Base-by-base conservation (phyloP, 257 asterid genomes). In the Forsythia viridissima region DNA sequence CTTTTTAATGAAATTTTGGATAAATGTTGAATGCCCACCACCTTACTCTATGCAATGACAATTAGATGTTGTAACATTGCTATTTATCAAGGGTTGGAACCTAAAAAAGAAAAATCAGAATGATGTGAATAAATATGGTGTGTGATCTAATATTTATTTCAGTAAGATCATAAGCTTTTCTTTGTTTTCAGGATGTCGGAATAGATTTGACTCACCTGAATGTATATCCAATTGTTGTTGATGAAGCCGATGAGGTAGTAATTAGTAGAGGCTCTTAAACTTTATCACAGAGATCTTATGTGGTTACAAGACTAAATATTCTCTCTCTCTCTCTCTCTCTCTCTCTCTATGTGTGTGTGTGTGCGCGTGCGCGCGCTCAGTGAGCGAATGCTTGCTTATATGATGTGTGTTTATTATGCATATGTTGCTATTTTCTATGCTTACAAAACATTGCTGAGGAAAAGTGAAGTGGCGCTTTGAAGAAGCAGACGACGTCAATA, bases 151-250 rank as follows among this genome's bases (percentile, higher is more conserved):
- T 82, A 43, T 75, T 72, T 6, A 73, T 70, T 75, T 76, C 52
- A 24, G 42, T 63, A 65, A 68, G 72, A 78, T 76, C 55, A 59
- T 51, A 30, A 81, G 48, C 37, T 68, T 65, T 46, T 70, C 42
- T 71, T 79, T 77, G 78, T 82, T 77, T 70, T 77, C 88, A 93
- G 99, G 92, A 74, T 82, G 90, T 83, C 81, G 89, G 99, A 77
- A 80, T 76, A 85, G 97, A 96, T 85, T 88, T 96, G 82, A 96
- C 96, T 71, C 85, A 91, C 91, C 76, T 96, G 89, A 96, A 96
- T 92, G 99, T 96, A 82, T 96, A 93, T 77, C 97, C 98, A 70
- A 93, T 96, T 87, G 99, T 93, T 87, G 99, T 96, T 82, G 99
- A 96, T 89, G 99, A 96, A 87, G 99, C 99, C 72, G 99, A 96